Evolutionary conservation across 2,329 filamentous ascomycete genomes (phyloP), one percentile per base, ranked within the genome.

Genomic region (Phaeosphaeriaceae sp.): DNA sequence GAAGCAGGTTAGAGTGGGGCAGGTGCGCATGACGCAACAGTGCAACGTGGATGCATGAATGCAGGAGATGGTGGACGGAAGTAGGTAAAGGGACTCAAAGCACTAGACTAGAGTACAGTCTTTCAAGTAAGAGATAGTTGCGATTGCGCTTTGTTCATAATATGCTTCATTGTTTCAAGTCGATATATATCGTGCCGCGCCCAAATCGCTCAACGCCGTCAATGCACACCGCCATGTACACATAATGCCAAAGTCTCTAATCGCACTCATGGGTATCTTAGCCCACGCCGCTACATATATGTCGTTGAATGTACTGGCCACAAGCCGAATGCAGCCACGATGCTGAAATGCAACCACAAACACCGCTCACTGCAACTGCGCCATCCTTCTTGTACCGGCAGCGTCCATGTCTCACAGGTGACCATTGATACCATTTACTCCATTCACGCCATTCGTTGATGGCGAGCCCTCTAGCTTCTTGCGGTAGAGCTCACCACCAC

Each of bases 401-500:
- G n/a, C 7, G 20, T 36, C 19, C 19, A 40, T 6, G 40, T 20
- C 51, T 59, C 22, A 61, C 25, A 59, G 57, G 53, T 66, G 55
- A 11, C 66, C 66, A 41, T 64, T 62, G 7, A 45, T 31, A 11
- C 62, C 65, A 22, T 68, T 66, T 3, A 53, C 50, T 11, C 65
- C 62, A 10, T 65, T 65, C 5, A 58, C 50, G 42, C 65, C 68
- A 10, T 70, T 69, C n/a, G 50, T 54, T 46, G 20, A 51, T 41
- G 51, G 60, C 27, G 45, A 49, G 6, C 24, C 48, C 20, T 66
- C 71, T 21, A 73, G 56, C 53, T 60, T 85, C 74, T 89, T 92
- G 64, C 95, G 87, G 75, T 99, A 98, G 62, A 99, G 80, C 74
- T 92, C 87, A 17, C 93, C 93, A 3, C 88, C 91, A 63, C 92